Percentiles rank a stretch among this genome's conserved stretches.
These are phyloP conservation scores for Colletotrichum sp. DNA, from an alignment of 2,329 filamentous ascomycete genomes.

Conservation along the genomic window DNA sequence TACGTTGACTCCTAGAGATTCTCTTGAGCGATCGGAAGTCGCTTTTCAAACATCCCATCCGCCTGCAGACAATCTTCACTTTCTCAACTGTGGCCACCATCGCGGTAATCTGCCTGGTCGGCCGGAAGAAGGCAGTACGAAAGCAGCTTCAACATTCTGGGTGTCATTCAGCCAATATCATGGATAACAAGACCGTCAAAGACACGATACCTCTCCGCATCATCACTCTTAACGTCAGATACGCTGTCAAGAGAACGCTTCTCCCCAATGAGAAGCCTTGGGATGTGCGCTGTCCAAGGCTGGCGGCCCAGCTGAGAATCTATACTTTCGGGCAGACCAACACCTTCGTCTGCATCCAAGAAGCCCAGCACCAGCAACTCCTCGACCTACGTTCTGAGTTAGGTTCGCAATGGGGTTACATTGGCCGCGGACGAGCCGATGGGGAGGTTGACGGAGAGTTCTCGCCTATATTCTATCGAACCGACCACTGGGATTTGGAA, in stretches of 20 bases:
- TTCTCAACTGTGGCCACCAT: not conserved
- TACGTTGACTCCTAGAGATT: not conserved
- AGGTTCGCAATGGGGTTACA: constrained; percentile 60
- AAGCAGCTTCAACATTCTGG: not conserved
- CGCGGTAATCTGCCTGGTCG: not conserved
- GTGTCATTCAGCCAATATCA: not conserved
- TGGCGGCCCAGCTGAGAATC: constrained; percentile 61
- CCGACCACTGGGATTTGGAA: constrained; percentile 61
- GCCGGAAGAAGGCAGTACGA: not conserved
- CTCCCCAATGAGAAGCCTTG: constrained; percentile 61
- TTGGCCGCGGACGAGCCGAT: constrained; percentile 71
- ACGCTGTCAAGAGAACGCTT: constrained; percentile 58
- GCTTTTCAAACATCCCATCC: not conserved
- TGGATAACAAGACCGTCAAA: not conserved
- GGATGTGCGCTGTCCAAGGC: constrained; percentile 57
- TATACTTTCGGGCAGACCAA: constrained; percentile 53
- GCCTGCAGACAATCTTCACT: not conserved
- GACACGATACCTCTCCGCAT: constrained; percentile 52
- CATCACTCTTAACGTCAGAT: constrained; percentile 71
- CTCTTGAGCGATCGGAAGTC: not conserved
- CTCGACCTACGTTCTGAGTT: constrained; percentile 60
- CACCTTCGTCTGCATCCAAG: constrained; percentile 71
- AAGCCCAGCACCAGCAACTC: constrained; percentile 68
- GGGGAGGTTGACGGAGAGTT: constrained; percentile 74
- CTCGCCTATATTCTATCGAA: constrained; percentile 78